phyloP scores from a whole-genome alignment of 192 early-diverging fungal genomes.

The Podila verticillata region DNA sequence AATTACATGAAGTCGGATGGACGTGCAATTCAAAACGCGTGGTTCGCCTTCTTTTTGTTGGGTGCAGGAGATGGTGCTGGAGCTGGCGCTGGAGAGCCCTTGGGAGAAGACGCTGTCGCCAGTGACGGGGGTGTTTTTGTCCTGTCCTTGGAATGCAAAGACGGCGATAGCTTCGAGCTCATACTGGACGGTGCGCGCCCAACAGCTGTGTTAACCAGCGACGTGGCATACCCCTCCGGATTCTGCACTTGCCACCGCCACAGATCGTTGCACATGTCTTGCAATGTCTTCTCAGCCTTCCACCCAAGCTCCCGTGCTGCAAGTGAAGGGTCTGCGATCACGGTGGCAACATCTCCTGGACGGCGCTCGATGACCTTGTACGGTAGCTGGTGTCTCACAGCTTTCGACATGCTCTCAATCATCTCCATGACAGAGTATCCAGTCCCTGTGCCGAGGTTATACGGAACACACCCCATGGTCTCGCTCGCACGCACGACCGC shows the following conservation, averaged over 20 bases:
- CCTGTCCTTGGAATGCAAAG: not conserved
- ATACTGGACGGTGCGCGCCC: not conserved
- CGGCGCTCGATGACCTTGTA: constrained; percentile 72
- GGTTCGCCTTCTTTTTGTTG: constrained; percentile 4
- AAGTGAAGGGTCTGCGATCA: constrained; percentile 77
- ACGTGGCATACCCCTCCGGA: constrained; percentile 54
- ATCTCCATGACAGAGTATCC: constrained; percentile 94
- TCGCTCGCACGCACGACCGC: constrained; percentile 21
- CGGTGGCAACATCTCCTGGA: constrained; percentile 83
- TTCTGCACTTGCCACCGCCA: constrained; percentile 62
- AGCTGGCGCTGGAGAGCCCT: not conserved
- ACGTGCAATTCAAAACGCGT: not conserved
- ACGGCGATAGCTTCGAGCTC: not conserved
- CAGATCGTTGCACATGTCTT: constrained; percentile 61
- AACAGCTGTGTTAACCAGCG: not conserved
- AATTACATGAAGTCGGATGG: not conserved
- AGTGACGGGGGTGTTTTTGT: not conserved
- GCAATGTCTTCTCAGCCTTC: constrained; percentile 43
- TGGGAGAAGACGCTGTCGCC: not conserved
- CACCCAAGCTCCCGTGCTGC: constrained; percentile 46
- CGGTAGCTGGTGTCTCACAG: constrained; percentile 82
- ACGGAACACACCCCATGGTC: constrained; percentile 71
- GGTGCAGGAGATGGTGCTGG: not conserved
- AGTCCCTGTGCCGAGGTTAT: constrained; percentile 90
- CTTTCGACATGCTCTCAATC: constrained; percentile 81